Base-by-base conservation (phyloP, 1,284 basidiomycete genomes). In the Cutaneotrichosporon sp. region DNA sequence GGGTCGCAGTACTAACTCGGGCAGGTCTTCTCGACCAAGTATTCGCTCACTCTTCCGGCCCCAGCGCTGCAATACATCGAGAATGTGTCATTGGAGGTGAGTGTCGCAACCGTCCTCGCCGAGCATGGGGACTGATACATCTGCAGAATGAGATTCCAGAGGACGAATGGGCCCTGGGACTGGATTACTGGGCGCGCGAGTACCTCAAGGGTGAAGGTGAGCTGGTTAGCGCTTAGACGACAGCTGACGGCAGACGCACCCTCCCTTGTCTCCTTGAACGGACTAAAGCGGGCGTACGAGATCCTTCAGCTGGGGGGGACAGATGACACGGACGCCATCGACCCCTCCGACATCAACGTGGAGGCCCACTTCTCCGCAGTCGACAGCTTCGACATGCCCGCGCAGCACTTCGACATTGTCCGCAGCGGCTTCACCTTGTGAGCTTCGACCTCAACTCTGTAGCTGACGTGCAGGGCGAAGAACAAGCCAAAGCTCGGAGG, bases 321-420 rank as follows among this genome's bases (percentile, higher is more conserved):
- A 5, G 84, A 87, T 64, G 81, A 82, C 52, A 76, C 82, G n/a
- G 83, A 84, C 46, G 79, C 75, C 24, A 84, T 74, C 10, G 76
- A 77, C 50, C 77, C 79, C 7, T 88, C 90, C 29, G 80, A 87
- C 25, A 83, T 94, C 25, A 92, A 97, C 67, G 88, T 92, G 8
- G 89, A 94, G 51, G 86, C 86, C 25, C 92, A 95, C 76, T 82
- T 99, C 52, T 87, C 87, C 67, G 83, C 98, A 61, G 83, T 98
- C 36, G 87, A 97, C 75, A 89, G 95, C 11, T 97, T 95, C 69
- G 89, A 94, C 38, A 97, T 98, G 91, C 95, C 95, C 0, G 82
- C 87, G 10, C 91, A 93, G 86, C 85, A 88, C 69, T 99, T 93
- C 86, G 92, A 93, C 36, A 82, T 84, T 24, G 89, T 94, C 69